Conservation (phyloP, 352 stramenopile genomes). For the Phytophthora parvispora region DNA sequence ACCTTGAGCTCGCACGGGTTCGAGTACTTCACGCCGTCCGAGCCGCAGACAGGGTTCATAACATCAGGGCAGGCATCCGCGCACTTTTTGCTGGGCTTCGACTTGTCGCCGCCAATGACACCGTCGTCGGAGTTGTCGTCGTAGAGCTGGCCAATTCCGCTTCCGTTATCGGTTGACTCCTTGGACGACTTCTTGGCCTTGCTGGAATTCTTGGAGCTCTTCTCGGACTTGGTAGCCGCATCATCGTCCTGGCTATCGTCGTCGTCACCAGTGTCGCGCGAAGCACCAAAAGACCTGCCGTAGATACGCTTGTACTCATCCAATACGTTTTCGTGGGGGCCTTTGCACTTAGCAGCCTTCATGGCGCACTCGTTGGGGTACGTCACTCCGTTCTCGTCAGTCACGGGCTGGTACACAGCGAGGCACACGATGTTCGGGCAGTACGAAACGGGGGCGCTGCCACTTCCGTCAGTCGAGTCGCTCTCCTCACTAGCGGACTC, state of each 20-base stretch:
- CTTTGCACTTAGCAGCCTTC: slow-evolving; percentile 39
- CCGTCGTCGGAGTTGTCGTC: slow-evolving; percentile 23
- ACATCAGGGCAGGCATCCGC: slow-evolving; percentile 31
- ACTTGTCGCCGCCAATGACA: slow-evolving; percentile 17
- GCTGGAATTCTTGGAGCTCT: slow-evolving; percentile 10
- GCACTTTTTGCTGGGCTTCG: slow-evolving; percentile 6
- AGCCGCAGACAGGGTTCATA: slow-evolving; percentile 40
- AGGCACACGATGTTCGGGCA: slow-evolving; percentile 27
- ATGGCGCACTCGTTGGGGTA: slow-evolving; percentile 51
- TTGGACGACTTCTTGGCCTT: slow-evolving; percentile 17
- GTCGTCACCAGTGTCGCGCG: slow-evolving; percentile 13
- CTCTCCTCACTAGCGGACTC: slow-evolving; percentile 6
- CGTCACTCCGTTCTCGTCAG: slow-evolving; percentile 36
- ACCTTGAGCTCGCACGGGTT: slow-evolving; percentile 35
- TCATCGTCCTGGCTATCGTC: background rate
- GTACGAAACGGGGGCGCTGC: background rate
- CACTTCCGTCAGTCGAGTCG: background rate
- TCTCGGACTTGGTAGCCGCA: slow-evolving; percentile 6
- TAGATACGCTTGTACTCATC: slow-evolving; percentile 18
- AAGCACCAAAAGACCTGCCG: slow-evolving; percentile 25
- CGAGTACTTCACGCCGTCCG: slow-evolving; percentile 40
- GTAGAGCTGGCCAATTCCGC: slow-evolving; percentile 18
- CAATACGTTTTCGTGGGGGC: slow-evolving; percentile 25
- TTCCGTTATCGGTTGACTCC: background rate
- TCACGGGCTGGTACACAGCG: slow-evolving; percentile 40